These are phyloP conservation scores for Hortaea sp. DNA, from an alignment of 2,329 filamentous ascomycete genomes.

Conservation along the genomic window DNA sequence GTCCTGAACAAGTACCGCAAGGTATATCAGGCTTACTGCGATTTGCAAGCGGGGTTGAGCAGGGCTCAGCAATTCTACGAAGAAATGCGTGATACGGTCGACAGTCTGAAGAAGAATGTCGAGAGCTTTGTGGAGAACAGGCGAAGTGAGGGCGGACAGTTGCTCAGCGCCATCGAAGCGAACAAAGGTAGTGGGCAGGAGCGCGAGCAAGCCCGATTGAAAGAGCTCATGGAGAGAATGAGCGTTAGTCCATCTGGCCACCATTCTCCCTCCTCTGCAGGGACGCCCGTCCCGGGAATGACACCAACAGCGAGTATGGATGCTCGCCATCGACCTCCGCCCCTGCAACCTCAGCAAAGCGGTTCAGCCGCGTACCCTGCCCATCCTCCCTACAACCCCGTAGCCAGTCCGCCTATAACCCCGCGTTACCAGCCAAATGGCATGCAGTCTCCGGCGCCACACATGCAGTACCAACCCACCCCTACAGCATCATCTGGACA, in stretches of 20 bases:
- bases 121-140: slow-evolving; percentile 95
- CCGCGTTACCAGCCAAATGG: slow-evolving; percentile 31
- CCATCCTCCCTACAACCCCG: slow-evolving; percentile 42
- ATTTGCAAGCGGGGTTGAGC: slow-evolving; percentile 73
- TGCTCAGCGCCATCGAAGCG: slow-evolving; percentile 80
- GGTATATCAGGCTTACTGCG: slow-evolving; percentile 84
- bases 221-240: slow-evolving; percentile 90
- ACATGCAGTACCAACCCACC: slow-evolving; percentile 3
- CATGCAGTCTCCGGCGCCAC: slow-evolving; percentile 17
- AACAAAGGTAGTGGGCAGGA: slow-evolving; percentile 63
- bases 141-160: slow-evolving; percentile 77
- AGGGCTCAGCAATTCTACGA: slow-evolving; percentile 88
- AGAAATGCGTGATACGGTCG: slow-evolving; percentile 91
- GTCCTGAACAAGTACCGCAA: slow-evolving; percentile 84
- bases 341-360: slow-evolving; percentile 33
- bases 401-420: slow-evolving; percentile 36
- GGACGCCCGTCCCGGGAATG: slow-evolving; percentile 25
- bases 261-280: slow-evolving; percentile 25
- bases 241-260: slow-evolving; percentile 55
- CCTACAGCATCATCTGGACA: slow-evolving; percentile 10
- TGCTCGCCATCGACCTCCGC: slow-evolving; percentile 30
- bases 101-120: slow-evolving; percentile 88
- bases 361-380: slow-evolving; percentile 23
- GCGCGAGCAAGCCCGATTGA: slow-evolving; percentile 73
- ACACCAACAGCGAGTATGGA: neutral